Evolutionary conservation across 306 rosid genomes (phyloP).

Genomic region (Parietaria judaica): DNA sequence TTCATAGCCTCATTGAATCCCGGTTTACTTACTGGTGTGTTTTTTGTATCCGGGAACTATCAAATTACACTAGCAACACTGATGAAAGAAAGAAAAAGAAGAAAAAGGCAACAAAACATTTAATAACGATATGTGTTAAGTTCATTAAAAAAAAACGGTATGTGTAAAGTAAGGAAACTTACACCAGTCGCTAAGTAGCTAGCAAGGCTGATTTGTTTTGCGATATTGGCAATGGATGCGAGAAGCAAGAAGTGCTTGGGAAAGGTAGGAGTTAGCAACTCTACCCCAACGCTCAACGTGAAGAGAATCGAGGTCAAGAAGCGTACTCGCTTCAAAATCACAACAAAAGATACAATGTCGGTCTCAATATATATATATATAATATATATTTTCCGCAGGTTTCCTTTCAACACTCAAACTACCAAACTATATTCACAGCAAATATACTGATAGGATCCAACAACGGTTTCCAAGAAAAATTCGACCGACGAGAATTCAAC

Average conservation of each 20-base stretch:
- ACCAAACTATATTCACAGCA: neutral
- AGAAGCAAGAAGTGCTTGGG: slow-evolving; percentile 73
- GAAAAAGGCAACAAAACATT: too few relatives aligned
- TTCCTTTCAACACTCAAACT: slow-evolving; percentile 3
- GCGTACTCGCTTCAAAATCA: slow-evolving; percentile 72
- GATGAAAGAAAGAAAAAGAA: too few relatives aligned
- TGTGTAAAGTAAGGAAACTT: slow-evolving; percentile 21
- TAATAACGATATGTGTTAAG: neutral
- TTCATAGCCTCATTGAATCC: too few relatives aligned
- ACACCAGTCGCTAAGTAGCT: slow-evolving; percentile 83
- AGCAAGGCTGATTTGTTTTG: slow-evolving; percentile 87
- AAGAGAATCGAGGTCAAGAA: slow-evolving; percentile 65
- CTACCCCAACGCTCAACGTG: slow-evolving; percentile 77
- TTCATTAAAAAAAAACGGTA: too few relatives aligned
- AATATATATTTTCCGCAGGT: slow-evolving; percentile 15
- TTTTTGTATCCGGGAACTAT: too few relatives aligned
- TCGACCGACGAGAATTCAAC: too few relatives aligned
- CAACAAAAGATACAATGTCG: slow-evolving; percentile 9
- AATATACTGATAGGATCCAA: too few relatives aligned
- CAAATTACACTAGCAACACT: too few relatives aligned
- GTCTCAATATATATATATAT: neutral
- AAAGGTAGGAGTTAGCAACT: slow-evolving; percentile 72
- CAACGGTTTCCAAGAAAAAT: too few relatives aligned
- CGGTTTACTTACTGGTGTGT: too few relatives aligned
- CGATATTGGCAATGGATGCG: slow-evolving; percentile 81